Evolutionary conservation across 108 stramenopile genomes (phyloP).

Genomic region (Phaeodactylum tricornutum): DNA sequence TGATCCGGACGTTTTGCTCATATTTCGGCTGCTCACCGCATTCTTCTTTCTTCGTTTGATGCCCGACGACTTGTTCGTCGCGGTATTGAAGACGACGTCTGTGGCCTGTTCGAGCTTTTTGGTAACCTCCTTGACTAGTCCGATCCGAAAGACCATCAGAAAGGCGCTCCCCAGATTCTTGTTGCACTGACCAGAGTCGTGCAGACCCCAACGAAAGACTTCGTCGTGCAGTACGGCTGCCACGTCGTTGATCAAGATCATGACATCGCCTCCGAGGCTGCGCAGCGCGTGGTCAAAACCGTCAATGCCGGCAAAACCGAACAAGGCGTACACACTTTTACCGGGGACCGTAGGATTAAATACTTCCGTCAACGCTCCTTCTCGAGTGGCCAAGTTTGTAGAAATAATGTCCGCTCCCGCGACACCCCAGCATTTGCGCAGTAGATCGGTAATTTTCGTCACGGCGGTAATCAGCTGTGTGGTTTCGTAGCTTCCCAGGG

Average conservation of each 20-base stretch:
- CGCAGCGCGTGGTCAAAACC: conserved; percentile 78
- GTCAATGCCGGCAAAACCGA: conserved; percentile 90
- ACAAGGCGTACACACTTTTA: conserved; percentile 82
- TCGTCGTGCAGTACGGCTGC: conserved; percentile 88
- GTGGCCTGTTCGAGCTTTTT: conserved; percentile 53
- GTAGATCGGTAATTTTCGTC: conserved; percentile 85
- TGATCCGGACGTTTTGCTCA: conserved; percentile 2
- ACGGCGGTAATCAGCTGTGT: conserved; percentile 87
- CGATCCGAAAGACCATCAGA: conserved; percentile 88
- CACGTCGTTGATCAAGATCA: conserved; percentile 93
- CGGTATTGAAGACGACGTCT: conserved; percentile 50
- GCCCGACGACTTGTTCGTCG: conserved; percentile 1
- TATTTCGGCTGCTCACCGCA: not conserved
- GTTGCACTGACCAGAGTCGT: conserved; percentile 89
- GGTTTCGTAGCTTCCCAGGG: conserved; percentile 89
- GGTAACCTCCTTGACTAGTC: conserved; percentile 50
- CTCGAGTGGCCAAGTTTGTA: conserved; percentile 71
- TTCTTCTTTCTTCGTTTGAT: conserved; percentile 10
- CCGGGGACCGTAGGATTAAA: conserved; percentile 91
- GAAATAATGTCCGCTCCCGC: conserved; percentile 95
- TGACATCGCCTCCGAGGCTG: conserved; percentile 83
- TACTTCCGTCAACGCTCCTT: conserved; percentile 62
- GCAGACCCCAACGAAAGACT: conserved; percentile 80
- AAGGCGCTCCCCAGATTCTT: conserved; percentile 96
- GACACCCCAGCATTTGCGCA: conserved; percentile 95